Conservation (phyloP, 2,329 filamentous ascomycete genomes). For the Alternaria triticimaculans region DNA sequence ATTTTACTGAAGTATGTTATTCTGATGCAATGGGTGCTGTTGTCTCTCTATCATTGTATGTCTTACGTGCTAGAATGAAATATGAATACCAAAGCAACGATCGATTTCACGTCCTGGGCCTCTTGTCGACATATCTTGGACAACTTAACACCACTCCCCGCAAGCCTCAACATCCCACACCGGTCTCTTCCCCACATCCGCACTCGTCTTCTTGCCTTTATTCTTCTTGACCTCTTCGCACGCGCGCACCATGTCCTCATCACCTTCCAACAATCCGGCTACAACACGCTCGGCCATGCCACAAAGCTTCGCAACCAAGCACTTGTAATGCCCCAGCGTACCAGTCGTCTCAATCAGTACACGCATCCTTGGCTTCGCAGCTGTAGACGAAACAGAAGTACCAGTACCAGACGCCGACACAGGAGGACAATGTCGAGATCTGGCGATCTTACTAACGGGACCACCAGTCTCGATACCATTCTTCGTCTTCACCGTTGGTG, state of each 20-base stretch:
- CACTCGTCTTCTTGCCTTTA: background rate
- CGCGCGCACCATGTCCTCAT: background rate
- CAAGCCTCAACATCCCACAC: conserved; percentile 1
- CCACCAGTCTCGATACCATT: background rate
- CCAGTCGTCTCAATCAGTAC: background rate
- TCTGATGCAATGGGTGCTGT: background rate
- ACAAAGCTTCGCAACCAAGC: background rate
- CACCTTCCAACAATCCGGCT: background rate
- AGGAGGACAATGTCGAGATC: background rate
- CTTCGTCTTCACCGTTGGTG: background rate
- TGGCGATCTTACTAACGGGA: background rate
- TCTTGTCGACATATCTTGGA: background rate
- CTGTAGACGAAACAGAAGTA: background rate
- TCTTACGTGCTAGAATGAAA: background rate
- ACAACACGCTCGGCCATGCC: background rate
- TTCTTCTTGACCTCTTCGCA: background rate
- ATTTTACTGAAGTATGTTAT: conserved; percentile 4
- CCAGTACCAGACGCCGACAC: background rate
- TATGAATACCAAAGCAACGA: background rate
- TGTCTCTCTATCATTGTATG: background rate
- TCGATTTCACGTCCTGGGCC: background rate
- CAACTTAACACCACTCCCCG: background rate
- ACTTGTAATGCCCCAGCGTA: background rate
- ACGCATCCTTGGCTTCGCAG: background rate
- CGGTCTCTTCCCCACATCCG: background rate